Evolutionary conservation across 768 basidiomycete genomes (phyloP), one percentile per base, ranked within the genome.

Genomic region (Terana coerulea): DNA sequence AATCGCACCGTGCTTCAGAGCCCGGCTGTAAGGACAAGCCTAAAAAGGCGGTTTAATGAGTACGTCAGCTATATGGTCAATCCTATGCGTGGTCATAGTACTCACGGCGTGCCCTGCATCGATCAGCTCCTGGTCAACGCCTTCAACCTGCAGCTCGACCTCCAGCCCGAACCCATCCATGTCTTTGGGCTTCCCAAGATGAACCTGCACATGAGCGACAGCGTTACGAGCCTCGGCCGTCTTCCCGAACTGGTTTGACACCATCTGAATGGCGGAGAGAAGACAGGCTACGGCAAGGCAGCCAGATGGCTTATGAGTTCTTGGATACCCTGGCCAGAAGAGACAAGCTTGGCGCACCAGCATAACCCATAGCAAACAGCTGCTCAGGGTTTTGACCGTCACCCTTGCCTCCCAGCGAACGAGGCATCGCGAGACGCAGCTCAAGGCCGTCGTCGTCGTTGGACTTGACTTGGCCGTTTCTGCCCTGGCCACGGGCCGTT

Each of bases 91-190:
- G n/a, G n/a, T n/a, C n/a, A n/a, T n/a, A n/a, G n/a, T n/a, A 57
- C 70, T n/a, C 57, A 88, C 88, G 70, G 78, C 81, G 64, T 90
- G 88, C 4, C 77, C 87, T 21, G 83, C 83, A 52, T 80, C 69
- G 47, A 90, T 71, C 51, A 90, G 67, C 35, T 81, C 71, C 37
- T 75, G 80, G 47, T 88, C 81, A 4, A 86, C 74, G 12, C 84
- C 86, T 53, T 83, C 81, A 0, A 88, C 84, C 53, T 79, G 78
- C 56, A 90, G 79, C 57, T 86, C 81, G 11, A 88, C 86, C 4
- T 75, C 77, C 21, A 90, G 64, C 2, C 81, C 88, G 45, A 84
- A 84, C 1, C 88, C 87, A 15, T 72, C 71, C 43, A 77, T 65
- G 19, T 74, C 77, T 29, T 74, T 72, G 3, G 87, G 76, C 57